Conservation (phyloP, 2,329 filamentous ascomycete genomes). For the Aspergillus thermomutatus region DNA sequence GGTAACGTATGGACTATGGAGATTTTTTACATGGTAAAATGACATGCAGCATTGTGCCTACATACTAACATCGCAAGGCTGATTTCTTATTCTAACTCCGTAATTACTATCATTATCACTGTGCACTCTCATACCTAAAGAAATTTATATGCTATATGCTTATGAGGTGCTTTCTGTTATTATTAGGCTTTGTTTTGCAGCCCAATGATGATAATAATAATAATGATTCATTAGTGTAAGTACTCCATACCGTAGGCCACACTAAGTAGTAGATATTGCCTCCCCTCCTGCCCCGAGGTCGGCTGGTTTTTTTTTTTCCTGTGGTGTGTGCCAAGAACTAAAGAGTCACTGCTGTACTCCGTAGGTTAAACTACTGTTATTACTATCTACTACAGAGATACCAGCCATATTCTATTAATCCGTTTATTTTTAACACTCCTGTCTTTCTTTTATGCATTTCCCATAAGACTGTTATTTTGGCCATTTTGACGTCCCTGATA, state of each 20-base stretch:
- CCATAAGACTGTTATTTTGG: not conserved
- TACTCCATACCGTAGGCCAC: not conserved
- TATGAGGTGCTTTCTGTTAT: not conserved
- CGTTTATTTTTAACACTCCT: not conserved
- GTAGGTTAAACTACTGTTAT: not conserved
- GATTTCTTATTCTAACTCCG: too few species aligned
- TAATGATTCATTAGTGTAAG: too few species aligned
- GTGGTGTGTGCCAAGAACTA: conserved; percentile 9
- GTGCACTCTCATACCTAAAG: not conserved
- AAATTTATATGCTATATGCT: too few species aligned
- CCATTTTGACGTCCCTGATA: not conserved
- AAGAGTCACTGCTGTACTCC: conserved; percentile 5
- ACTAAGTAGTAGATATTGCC: too few species aligned
- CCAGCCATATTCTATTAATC: not conserved
- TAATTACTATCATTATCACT: not conserved
- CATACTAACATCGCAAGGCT: not conserved
- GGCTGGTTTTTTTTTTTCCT: conserved; percentile 8
- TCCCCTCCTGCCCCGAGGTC: conserved; percentile 9
- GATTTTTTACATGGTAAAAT: too few species aligned
- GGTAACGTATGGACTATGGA: not conserved
- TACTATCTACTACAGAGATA: not conserved
- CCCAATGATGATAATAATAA: not conserved
- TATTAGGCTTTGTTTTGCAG: conserved; percentile 3
- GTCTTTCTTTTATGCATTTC: not conserved
- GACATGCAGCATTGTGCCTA: not conserved